A percentile compares a stretch with the other conserved stretches of the same genome.
Evolutionary conservation across 2,329 filamentous ascomycete genomes (phyloP).

Genomic region (Hypoxylon sp.): DNA sequence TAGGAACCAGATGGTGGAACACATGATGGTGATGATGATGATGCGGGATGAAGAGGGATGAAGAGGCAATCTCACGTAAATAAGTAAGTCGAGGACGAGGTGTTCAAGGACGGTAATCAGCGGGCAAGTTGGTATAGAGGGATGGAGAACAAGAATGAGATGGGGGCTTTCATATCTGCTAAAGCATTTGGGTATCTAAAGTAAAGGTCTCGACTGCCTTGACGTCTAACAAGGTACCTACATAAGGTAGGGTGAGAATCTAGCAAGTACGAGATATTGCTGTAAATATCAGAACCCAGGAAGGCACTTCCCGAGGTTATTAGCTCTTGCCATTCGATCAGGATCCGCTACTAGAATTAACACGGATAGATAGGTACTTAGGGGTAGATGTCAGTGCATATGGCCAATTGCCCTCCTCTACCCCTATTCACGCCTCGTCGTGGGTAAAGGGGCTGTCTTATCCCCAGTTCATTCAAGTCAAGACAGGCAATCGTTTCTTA

Average conservation of each 20-base stretch:
- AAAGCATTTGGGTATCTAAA: neutral
- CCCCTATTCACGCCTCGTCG: no score
- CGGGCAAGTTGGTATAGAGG: neutral
- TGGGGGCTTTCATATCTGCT: neutral
- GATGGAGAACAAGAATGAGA: neutral
- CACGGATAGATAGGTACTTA: neutral
- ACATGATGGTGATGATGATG: constrained; percentile 34
- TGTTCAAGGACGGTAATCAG: no score
- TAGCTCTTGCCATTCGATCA: neutral
- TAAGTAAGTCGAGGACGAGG: no score
- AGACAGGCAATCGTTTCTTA: neutral
- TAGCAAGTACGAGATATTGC: neutral
- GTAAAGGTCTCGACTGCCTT: neutral
- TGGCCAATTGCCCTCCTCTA: no score
- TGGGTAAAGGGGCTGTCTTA: no score
- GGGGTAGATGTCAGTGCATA: no score
- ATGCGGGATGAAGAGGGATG: no score
- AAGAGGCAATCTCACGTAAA: no score
- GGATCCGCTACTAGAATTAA: neutral
- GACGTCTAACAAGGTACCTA: no score
- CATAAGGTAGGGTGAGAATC: neutral
- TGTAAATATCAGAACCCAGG: neutral
- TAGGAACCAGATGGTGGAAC: constrained; percentile 41
- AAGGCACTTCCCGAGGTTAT: neutral
- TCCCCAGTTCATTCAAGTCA: neutral